These are phyloP conservation scores for Boletus pseudo-olivaceus DNA, from an alignment of 768 basidiomycete genomes.

Conservation along the genomic window DNA sequence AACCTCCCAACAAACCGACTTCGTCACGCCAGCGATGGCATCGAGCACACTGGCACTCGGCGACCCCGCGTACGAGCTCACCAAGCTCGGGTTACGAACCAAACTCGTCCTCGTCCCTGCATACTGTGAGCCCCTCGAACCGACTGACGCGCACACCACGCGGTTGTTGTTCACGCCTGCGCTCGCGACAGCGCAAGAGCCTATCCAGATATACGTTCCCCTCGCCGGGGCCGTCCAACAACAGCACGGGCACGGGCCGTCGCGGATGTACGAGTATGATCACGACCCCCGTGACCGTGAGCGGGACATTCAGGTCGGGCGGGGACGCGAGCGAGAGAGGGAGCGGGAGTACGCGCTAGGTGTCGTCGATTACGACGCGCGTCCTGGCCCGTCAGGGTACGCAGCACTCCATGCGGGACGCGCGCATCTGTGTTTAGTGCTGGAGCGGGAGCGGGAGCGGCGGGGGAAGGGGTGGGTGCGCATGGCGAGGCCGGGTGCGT, in stretches of 20 bases:
- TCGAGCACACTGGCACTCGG: conserved; percentile 3
- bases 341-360: conserved; percentile 20
- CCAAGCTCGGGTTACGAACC: conserved; percentile 20
- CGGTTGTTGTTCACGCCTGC: conserved; percentile 20
- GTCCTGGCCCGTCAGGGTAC: conserved; percentile 19
- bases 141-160: conserved; percentile 8
- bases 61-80: conserved; percentile 22
- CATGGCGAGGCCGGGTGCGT: conserved; percentile 18
- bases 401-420: conserved; percentile 18
- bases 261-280: conserved; percentile 6
- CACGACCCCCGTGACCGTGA: conserved; percentile 11
- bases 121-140: conserved; percentile 20
- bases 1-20: conserved; percentile 5
- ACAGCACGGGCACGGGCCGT: not conserved
- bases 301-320: not conserved
- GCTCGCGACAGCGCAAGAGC: conserved; percentile 15
- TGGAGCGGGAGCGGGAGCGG: conserved; percentile 21
- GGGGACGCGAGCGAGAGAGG: conserved; percentile 5
- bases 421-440: conserved; percentile 20
- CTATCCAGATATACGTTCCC: conserved; percentile 19
- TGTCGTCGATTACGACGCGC: conserved; percentile 22
- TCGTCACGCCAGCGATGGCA: conserved; percentile 2
- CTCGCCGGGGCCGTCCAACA: not conserved
- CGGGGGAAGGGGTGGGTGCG: conserved; percentile 21
- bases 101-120: conserved; percentile 19